Conservation (phyloP, 2,329 filamentous ascomycete species). For the Apiospora sp. region DNA sequence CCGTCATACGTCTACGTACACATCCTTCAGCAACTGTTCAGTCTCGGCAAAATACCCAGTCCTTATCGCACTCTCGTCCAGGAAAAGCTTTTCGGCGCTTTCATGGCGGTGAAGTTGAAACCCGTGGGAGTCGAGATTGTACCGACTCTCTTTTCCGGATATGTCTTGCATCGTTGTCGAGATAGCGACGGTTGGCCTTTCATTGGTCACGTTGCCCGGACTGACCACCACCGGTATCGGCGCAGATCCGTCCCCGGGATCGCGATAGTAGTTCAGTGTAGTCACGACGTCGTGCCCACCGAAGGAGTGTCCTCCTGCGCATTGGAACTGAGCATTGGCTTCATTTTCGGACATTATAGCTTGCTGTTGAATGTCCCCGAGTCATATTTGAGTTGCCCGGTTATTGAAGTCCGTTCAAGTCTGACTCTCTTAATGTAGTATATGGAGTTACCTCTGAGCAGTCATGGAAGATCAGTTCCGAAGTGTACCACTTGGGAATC, state of each 20-base stretch:
- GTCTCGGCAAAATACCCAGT: constrained; percentile 76
- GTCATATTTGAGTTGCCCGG: background rate
- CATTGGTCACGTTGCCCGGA: constrained; percentile 44
- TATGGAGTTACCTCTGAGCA: background rate
- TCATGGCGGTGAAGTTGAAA: constrained; percentile 46
- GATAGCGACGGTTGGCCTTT: constrained; percentile 39
- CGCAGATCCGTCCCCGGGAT: constrained; percentile 50
- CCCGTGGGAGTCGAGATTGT: constrained; percentile 48
- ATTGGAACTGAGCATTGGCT: background rate
- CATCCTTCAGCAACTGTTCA: constrained; percentile 69
- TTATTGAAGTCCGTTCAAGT: background rate
- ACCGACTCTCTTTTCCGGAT: constrained; percentile 45
- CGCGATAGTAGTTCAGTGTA: constrained; percentile 49
- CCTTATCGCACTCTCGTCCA: constrained; percentile 69
- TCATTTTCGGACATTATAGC: background rate
- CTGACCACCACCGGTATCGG: constrained; percentile 46
- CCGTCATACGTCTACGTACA: constrained; percentile 44
- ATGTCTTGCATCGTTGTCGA: constrained; percentile 46
- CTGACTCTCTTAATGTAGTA: background rate
- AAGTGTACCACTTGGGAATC: background rate
- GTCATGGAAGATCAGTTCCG: background rate
- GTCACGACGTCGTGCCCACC: constrained; percentile 43
- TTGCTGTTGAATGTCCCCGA: background rate
- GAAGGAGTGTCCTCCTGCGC: background rate
- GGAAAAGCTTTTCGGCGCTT: constrained; percentile 47